phyloP scores from a whole-genome alignment of 2,329 filamentous ascomycete species.

The Phialocephala subalpina region DNA sequence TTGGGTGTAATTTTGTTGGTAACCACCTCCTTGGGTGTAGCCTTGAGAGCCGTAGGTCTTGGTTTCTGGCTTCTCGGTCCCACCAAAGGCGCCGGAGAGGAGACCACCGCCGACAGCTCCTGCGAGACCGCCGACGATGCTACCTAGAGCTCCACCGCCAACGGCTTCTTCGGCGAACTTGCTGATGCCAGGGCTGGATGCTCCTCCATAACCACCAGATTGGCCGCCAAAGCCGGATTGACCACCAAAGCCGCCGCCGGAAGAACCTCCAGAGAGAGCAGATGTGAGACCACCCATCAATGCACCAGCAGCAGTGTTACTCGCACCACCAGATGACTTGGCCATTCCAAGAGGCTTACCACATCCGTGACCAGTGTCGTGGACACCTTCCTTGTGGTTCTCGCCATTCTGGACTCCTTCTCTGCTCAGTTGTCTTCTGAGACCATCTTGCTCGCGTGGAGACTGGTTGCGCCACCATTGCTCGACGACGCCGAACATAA shows the following conservation, averaged over 20 bases:
- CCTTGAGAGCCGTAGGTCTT: conserved; percentile 60
- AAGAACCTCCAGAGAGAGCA: conserved; percentile 46
- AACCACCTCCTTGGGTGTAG: conserved; percentile 66
- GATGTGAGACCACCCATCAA: conserved; percentile 66
- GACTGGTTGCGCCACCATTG: conserved; percentile 82
- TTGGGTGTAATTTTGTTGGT: conserved; percentile 67
- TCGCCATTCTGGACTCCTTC: conserved; percentile 78
- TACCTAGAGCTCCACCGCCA: conserved; percentile 71
- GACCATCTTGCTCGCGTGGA: conserved; percentile 67
- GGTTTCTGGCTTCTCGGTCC: conserved; percentile 49
- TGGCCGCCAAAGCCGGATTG: conserved; percentile 2
- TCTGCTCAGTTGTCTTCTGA: conserved; percentile 79
- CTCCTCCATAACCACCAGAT: conserved; percentile 33
- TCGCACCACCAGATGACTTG: conserved; percentile 62
- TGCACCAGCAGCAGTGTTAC: conserved; percentile 61
- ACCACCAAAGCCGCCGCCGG: conserved; percentile 24
- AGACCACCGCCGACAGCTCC: conserved; percentile 71
- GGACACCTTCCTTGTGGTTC: conserved; percentile 87
- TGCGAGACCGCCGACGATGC: conserved; percentile 74
- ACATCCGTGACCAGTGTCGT: conserved; percentile 83
- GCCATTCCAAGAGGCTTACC: conserved; percentile 81
- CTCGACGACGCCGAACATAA: conserved; percentile 83
- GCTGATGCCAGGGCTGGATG: conserved; percentile 48
- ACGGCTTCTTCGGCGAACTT: conserved; percentile 65
- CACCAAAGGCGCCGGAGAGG: conserved; percentile 67